Evolutionary conservation across 1,284 basidiomycete species (phyloP).

Genomic region (Phylloporus gajari): DNA sequence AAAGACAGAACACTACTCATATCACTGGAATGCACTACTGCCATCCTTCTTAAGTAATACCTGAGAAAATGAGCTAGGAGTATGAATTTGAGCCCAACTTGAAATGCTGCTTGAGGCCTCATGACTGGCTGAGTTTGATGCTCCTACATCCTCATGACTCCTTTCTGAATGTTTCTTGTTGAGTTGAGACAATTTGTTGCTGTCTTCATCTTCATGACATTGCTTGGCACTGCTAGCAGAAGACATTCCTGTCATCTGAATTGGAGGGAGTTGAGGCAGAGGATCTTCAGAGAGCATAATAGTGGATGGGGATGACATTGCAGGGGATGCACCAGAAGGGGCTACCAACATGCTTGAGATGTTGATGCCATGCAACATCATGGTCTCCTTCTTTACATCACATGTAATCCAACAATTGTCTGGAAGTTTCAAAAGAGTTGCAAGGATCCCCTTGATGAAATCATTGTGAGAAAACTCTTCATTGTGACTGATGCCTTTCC

Average conservation of each 20-base stretch:
- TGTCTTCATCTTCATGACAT: background rate
- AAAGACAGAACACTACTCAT: too few species aligned
- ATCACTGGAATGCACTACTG: too few species aligned
- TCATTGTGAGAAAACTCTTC: background rate
- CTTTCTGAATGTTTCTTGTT: background rate
- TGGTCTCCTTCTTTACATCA: background rate
- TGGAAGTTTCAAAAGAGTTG: background rate
- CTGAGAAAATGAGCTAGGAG: too few species aligned
- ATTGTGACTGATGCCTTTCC: background rate
- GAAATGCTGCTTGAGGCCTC: background rate
- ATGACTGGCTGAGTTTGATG: too few species aligned
- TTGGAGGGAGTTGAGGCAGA: background rate
- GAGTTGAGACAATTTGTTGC: background rate
- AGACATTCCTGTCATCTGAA: background rate
- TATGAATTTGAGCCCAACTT: background rate
- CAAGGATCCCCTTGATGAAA: background rate
- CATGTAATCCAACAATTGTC: background rate
- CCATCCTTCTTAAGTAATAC: too few species aligned
- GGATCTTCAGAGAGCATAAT: background rate
- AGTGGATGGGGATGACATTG: background rate
- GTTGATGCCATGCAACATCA: background rate
- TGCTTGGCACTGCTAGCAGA: background rate
- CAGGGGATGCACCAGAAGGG: background rate
- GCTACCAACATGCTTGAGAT: background rate
- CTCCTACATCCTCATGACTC: background rate